phyloP scores from a whole-genome alignment of 1,284 basidiomycete species.

The Rhodotorula sp. region DNA sequence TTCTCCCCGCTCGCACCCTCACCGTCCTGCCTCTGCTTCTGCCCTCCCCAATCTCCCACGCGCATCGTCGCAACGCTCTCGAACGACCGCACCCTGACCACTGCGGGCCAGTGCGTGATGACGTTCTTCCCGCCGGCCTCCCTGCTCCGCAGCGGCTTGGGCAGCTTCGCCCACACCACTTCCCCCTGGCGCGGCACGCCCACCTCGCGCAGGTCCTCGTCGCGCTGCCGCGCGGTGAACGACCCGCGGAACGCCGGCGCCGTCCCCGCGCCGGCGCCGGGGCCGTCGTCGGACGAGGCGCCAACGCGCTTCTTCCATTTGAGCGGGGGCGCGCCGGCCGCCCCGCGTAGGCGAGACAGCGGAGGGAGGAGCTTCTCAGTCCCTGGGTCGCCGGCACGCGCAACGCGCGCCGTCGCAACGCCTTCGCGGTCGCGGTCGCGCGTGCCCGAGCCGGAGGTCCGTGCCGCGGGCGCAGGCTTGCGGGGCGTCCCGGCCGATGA shows the following conservation, averaged over 20 bases:
- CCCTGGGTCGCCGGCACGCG: neutral
- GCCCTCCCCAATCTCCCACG: no score
- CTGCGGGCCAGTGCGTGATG: slow-evolving; percentile 70
- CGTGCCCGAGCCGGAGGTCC: slow-evolving; percentile 6
- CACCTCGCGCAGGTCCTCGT: slow-evolving; percentile 51
- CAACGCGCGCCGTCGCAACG: neutral
- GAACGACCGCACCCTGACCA: slow-evolving; percentile 54
- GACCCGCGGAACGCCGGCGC: slow-evolving; percentile 37
- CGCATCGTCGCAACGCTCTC: neutral
- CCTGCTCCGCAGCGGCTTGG: slow-evolving; percentile 56
- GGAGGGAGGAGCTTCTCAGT: neutral
- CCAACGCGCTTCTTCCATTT: neutral
- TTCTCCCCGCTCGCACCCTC: neutral
- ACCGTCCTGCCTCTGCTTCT: neutral
- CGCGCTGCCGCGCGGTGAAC: slow-evolving; percentile 34
- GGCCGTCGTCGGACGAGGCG: neutral
- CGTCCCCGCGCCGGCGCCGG: no score
- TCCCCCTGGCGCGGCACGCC: slow-evolving; percentile 69
- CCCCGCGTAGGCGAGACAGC: no score
- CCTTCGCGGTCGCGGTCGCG: neutral
- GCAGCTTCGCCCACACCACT: slow-evolving; percentile 69
- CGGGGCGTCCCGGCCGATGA: no score
- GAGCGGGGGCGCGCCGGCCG: neutral
- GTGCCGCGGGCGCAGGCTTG: no score
- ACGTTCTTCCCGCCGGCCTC: slow-evolving; percentile 45